A percentile compares a stretch with the other conserved stretches of the same genome.
Conservation (phyloP, 441 rosid species). For the Theobroma grandiflorum region DNA sequence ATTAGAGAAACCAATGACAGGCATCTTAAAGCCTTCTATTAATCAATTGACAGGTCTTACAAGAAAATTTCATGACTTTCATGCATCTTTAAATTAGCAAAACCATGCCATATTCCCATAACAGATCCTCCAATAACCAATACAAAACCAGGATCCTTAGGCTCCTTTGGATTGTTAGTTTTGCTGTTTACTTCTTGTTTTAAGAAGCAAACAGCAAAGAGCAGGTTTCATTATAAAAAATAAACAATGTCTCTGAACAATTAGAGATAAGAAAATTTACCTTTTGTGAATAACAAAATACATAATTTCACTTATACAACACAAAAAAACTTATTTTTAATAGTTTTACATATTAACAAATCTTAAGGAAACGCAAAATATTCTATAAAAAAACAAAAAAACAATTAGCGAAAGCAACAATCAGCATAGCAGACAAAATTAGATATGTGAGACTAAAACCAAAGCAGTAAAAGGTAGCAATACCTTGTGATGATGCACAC, state of each 20-base stretch:
- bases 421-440: neutral
- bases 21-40: slow-evolving; percentile 12
- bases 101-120: neutral
- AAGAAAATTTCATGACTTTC: neutral
- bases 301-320: neutral
- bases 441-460: neutral
- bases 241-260: neutral
- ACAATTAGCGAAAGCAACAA: neutral
- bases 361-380: no score
- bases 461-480: slow-evolving; percentile 10
- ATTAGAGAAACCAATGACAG: slow-evolving; percentile 12
- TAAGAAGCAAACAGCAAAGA: neutral
- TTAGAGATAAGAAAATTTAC: neutral
- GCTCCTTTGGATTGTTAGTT: neutral
- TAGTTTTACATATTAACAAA: neutral
- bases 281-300: neutral
- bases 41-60: neutral
- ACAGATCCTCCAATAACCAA: neutral
- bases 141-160: neutral
- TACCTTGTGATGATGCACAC: slow-evolving; percentile 92
- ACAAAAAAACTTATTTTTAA: no score
- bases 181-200: neutral
- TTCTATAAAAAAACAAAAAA: neutral
- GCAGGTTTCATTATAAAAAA: neutral
- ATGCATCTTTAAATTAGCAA: neutral